phyloP scores from a whole-genome alignment of 331 rosid genomes.

The Dryas integrifolia region DNA sequence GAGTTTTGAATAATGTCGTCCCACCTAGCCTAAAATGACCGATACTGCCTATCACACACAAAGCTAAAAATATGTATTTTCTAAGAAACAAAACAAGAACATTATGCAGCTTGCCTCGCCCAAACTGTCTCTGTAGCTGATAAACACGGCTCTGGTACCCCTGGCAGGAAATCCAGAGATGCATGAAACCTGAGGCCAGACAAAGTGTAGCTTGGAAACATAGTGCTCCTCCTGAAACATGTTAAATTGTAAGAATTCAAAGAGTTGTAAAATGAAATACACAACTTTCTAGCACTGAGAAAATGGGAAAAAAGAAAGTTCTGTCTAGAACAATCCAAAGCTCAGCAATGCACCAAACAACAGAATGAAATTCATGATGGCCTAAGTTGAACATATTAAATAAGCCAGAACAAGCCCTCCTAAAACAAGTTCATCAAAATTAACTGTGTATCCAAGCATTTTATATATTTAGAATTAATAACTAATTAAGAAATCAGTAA shows the following conservation, averaged over 20 bases:
- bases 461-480: background rate
- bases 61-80: background rate
- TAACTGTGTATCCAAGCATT: background rate
- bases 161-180: conserved; percentile 66
- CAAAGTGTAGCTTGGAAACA: conserved; percentile 65
- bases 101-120: conserved; percentile 49
- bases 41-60: background rate
- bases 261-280: conserved; percentile 6
- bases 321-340: background rate
- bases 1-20: background rate
- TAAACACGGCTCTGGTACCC: conserved; percentile 63
- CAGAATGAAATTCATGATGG: background rate
- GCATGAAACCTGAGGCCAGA: conserved; percentile 89
- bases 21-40: background rate
- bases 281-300: background rate
- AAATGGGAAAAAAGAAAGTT: background rate
- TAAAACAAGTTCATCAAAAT: background rate
- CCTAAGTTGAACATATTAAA: background rate
- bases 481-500: too few species aligned
- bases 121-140: conserved; percentile 53
- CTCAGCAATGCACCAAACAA: background rate
- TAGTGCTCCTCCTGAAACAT: conserved; percentile 75
- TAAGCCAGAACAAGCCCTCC: background rate
- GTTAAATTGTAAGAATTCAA: background rate
- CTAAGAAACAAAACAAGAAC: background rate